Percentiles rank a stretch among this genome's conserved stretches.
Conservation (phyloP, 345 rosid genomes). For the Eucalyptus tenuipes region DNA sequence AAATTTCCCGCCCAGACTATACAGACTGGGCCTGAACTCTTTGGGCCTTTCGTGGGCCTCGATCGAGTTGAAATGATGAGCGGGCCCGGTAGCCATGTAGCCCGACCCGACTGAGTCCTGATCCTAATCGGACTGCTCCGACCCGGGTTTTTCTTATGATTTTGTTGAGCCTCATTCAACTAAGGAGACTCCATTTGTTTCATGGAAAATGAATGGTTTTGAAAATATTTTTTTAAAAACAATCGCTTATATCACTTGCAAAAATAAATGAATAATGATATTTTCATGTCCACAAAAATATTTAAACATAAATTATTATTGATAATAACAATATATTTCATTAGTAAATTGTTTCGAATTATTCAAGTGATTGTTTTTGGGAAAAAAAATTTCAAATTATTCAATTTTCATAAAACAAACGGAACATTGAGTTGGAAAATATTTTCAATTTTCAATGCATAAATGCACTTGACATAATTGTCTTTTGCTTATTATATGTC, state of each 20-base stretch:
- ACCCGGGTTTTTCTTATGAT: background rate
- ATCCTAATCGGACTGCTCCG: background rate
- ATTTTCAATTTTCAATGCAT: background rate
- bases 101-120: background rate
- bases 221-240: too few species aligned
- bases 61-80: background rate
- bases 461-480: background rate
- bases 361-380: too few species aligned
- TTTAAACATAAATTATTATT: too few species aligned
- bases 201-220: rapidly evolving
- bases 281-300: too few species aligned
- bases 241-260: rapidly evolving
- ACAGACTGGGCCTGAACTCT: background rate
- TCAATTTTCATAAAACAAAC: too few species aligned
- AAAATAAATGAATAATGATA: too few species aligned
- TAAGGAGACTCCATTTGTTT: too few species aligned
- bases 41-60: background rate
- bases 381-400: too few species aligned
- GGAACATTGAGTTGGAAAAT: background rate
- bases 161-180: rapidly evolving
- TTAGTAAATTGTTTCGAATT: too few species aligned
- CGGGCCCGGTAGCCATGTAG: background rate
- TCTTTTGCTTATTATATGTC: background rate
- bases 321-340: too few species aligned
- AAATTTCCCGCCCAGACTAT: background rate